Base-by-base conservation (phyloP, 192 early-diverging fungal genomes). In the Backusella liffmaniae region DNA sequence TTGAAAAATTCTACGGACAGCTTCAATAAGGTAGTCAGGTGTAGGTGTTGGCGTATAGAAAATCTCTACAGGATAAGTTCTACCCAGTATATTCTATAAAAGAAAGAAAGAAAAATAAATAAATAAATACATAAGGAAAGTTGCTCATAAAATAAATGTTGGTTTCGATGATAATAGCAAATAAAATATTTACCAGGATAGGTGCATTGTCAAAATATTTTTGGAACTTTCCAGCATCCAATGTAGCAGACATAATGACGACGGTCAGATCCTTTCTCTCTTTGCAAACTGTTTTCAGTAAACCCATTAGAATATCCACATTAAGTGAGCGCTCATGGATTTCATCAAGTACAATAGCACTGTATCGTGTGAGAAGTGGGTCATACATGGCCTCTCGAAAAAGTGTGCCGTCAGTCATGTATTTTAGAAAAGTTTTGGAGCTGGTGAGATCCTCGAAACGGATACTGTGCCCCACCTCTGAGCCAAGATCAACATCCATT, bases 321-420 rank as follows among this genome's bases (percentile, higher is more conserved):
- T 90, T 86, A 37, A 99, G 83, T 32, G 97, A 98, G 65, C 98
- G 90, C 85, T 99, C 98, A 86, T 99, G 98, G 18, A 97, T 97
- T 78, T 99, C 98, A 77, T 99, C 98, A 67, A 98, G 88, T 81
- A 99, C 93, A 75, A 99, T 89, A 18, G 96, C 96, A 42, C 96
- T 98, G 81, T 99, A 99, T 53, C 95, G 82, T 21, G 85, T 83
- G 41, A 99, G 81, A 66, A 90, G 67, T 39, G 96, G 97, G 80
- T 99, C 97, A 21, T 88, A 91, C 97, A 98, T 98, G 37, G 97
- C 97, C 83, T 99, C 97, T 56, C 97, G 91, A 51, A 99, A 82
- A 36, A 99, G 88, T 97, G 99, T 98, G 94, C 98, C 98, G 82
- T 99, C 97, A 0, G 98, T 99, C 88, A 97, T 95, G 85, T 98